phyloP scores from a whole-genome alignment of 805 yeast species.

The Schwanniomyces sp. region DNA sequence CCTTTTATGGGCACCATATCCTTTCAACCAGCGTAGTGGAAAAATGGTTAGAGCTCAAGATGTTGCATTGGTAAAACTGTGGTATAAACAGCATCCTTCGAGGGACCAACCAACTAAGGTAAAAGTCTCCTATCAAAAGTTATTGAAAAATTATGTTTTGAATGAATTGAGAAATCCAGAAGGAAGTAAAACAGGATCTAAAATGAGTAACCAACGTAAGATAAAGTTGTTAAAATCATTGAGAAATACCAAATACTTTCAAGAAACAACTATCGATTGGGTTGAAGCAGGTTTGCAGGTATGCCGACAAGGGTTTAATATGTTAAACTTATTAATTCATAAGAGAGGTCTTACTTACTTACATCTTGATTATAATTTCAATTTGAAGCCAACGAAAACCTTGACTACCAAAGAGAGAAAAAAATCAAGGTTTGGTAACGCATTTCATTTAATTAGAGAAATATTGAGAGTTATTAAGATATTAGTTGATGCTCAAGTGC shows the following conservation, averaged over 20 bases:
- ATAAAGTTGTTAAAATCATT: slow-evolving; percentile 63
- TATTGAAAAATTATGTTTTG: slow-evolving; percentile 72
- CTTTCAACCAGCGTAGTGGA: slow-evolving; percentile 78
- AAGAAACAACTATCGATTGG: slow-evolving; percentile 93
- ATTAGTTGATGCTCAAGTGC: slow-evolving; percentile 91
- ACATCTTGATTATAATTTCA: slow-evolving; percentile 94
- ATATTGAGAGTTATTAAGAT: slow-evolving; percentile 79
- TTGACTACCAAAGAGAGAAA: slow-evolving; percentile 95
- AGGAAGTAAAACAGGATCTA: slow-evolving; percentile 19
- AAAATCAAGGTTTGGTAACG: slow-evolving; percentile 92
- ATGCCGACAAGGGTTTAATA: slow-evolving; percentile 89
- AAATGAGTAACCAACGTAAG: slow-evolving; percentile 47
- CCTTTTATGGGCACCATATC: slow-evolving; percentile 80
- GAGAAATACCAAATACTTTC: slow-evolving; percentile 82
- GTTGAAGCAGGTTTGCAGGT: slow-evolving; percentile 96
- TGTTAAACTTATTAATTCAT: slow-evolving; percentile 87
- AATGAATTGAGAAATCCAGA: slow-evolving; percentile 61
- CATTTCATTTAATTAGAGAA: slow-evolving; percentile 92
- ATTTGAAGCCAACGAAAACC: slow-evolving; percentile 93
- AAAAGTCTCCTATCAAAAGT: slow-evolving; percentile 83
- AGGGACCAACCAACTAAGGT: slow-evolving; percentile 70
- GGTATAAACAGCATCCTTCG: slow-evolving; percentile 75
- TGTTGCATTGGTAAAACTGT: slow-evolving; percentile 76
- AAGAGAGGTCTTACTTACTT: slow-evolving; percentile 87
- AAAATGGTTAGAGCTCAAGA: slow-evolving; percentile 81